These are phyloP conservation scores for Corylus avellana DNA, from an alignment of 306 rosid genomes.

Conservation along the genomic window DNA sequence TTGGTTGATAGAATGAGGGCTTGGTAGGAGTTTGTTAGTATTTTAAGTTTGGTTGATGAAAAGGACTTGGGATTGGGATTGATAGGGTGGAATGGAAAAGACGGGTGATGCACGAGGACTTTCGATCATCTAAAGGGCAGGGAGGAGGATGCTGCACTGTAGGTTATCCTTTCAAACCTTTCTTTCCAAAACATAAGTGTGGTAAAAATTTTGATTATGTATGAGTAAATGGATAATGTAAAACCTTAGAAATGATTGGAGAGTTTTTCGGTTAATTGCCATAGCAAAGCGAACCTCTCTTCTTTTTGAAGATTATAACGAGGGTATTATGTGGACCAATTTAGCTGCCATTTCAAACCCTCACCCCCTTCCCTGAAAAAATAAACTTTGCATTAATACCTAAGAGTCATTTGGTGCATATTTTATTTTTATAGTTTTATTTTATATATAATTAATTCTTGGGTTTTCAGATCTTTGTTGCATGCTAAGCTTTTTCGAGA, in stretches of 20 bases:
- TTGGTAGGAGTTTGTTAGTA: conserved; percentile 47
- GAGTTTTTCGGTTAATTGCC: background rate
- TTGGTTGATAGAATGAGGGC: conserved; percentile 31
- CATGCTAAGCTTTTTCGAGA: conserved; percentile 1
- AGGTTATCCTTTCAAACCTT: conserved; percentile 58
- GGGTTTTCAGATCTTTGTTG: conserved; percentile 1
- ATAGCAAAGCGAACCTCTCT: background rate
- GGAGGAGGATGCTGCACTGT: conserved; percentile 57
- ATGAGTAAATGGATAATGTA: conserved; percentile 12
- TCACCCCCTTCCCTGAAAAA: background rate
- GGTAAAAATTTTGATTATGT: conserved; percentile 17
- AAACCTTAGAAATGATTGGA: conserved; percentile 29
- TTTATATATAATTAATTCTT: background rate
- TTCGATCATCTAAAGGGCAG: conserved; percentile 54
- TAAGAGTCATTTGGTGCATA: background rate
- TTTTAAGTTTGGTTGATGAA: conserved; percentile 57
- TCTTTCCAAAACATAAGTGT: conserved; percentile 27
- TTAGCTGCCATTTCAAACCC: background rate
- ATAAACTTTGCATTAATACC: background rate
- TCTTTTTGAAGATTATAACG: background rate
- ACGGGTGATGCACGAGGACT: conserved; percentile 74
- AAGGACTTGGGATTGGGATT: conserved; percentile 71
- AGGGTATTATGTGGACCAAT: background rate
- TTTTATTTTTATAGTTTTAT: conserved; percentile 13
- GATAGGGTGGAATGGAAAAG: conserved; percentile 89